These are phyloP conservation scores for Citrus maxima DNA, from an alignment of 345 rosid genomes.

Conservation along the genomic window DNA sequence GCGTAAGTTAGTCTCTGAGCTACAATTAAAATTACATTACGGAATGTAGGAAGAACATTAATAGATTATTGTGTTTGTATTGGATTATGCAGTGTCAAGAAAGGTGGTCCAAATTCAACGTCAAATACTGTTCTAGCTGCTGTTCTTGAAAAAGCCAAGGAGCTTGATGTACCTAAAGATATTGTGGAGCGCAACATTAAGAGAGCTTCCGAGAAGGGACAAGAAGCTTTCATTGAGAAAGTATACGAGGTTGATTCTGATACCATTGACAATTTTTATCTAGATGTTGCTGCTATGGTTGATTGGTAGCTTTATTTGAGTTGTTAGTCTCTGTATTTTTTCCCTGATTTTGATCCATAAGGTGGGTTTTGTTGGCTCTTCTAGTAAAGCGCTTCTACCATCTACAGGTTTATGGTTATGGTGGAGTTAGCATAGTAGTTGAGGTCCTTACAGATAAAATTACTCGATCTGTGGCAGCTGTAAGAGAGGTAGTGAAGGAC, in stretches of 20 bases:
- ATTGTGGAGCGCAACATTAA: constrained; percentile 90
- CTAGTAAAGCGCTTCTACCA: constrained; percentile 10
- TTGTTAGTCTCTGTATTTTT: not conserved
- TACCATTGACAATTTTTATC: constrained; percentile 12
- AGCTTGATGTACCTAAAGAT: constrained; percentile 88
- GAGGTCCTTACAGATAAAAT: constrained; percentile 92
- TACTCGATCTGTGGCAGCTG: constrained; percentile 77
- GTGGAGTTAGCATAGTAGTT: constrained; percentile 89
- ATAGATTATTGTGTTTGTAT: not conserved
- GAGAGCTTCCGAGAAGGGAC: constrained; percentile 89
- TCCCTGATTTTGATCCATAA: not conserved
- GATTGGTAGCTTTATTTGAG: not conserved
- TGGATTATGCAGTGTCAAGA: constrained; percentile 62
- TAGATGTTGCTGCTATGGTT: not conserved
- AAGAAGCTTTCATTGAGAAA: constrained; percentile 86
- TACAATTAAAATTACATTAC: not conserved
- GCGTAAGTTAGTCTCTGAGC: constrained; percentile 55
- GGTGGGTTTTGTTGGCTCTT: constrained; percentile 8
- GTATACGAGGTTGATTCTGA: constrained; percentile 61
- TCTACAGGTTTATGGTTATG: constrained; percentile 84
- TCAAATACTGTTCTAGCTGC: constrained; percentile 76
- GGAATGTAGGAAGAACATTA: not conserved
- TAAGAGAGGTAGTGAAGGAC: constrained; percentile 81
- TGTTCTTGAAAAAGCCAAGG: constrained; percentile 83
- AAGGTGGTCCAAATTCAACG: constrained; percentile 78